A percentile compares a stretch with the other conserved stretches of the same genome.
These are phyloP conservation scores for Monosporozyma aerobia DNA, from an alignment of 805 yeast genomes.

Conservation along the genomic window DNA sequence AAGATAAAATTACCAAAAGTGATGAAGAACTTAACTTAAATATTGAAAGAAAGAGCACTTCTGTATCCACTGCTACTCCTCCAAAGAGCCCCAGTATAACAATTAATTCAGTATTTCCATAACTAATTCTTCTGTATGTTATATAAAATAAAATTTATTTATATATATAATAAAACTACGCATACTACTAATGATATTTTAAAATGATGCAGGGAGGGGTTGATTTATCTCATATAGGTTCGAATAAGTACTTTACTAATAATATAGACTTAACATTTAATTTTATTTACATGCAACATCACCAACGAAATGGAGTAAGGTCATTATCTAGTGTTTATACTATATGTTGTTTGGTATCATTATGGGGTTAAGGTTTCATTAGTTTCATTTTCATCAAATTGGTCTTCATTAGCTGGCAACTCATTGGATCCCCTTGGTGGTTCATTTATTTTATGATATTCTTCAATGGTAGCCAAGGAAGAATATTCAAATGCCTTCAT, in stretches of 20 bases:
- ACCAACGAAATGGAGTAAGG: background rate
- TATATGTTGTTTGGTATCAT: background rate
- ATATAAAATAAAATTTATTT: background rate
- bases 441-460: constrained; percentile 8
- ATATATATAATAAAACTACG: background rate
- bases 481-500: constrained; percentile 17
- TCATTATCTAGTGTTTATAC: background rate
- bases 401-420: background rate
- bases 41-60: background rate
- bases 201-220: no score
- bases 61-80: background rate
- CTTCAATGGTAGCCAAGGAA: constrained; percentile 20
- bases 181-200: background rate
- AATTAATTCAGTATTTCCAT: constrained; percentile 4
- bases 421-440: background rate
- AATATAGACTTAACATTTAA: background rate
- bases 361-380: background rate
- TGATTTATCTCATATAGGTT: background rate
- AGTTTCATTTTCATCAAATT: background rate
- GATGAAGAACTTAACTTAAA: background rate
- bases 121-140: background rate
- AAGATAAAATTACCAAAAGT: background rate
- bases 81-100: constrained; percentile 17
- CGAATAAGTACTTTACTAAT: background rate
- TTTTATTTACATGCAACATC: background rate